Evolutionary conservation across 164 flowering plant species (phyloP).

Genomic region (Nelumbo lutea): DNA sequence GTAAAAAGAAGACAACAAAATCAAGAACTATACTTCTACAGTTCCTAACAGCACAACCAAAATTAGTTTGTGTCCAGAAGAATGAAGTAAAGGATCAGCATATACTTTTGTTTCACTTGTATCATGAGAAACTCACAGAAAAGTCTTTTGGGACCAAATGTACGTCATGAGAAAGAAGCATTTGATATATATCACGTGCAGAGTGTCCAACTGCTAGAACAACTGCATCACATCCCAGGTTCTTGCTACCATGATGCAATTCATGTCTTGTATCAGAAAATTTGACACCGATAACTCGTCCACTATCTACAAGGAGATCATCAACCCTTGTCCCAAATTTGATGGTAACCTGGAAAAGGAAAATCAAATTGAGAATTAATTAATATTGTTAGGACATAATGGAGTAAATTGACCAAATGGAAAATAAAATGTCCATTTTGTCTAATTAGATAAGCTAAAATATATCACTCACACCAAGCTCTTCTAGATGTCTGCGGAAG

Average conservation of each 20-base stretch:
- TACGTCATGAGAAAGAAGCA: constrained; percentile 76
- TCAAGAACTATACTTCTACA: not conserved
- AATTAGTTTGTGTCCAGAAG: not conserved
- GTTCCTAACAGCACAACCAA: not conserved
- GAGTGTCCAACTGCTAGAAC: constrained; percentile 97
- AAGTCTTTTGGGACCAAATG: constrained; percentile 80
- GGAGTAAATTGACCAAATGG: too few species aligned
- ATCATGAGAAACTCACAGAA: constrained; percentile 62
- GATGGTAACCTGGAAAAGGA: constrained; percentile 55
- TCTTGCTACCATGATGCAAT: constrained; percentile 27
- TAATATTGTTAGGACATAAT: too few species aligned
- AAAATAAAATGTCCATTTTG: not conserved
- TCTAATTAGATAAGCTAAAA: not conserved
- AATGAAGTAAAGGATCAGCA: not conserved
- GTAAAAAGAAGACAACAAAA: not conserved
- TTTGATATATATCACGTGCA: constrained; percentile 89
- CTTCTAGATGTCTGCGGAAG: constrained; percentile 68
- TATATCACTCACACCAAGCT: constrained; percentile 60
- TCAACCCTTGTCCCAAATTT: constrained; percentile 90
- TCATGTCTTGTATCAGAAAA: constrained; percentile 50
- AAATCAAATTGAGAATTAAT: constrained; percentile 10
- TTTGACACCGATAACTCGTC: constrained; percentile 59
- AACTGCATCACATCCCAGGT: constrained; percentile 67
- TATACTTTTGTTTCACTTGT: not conserved
- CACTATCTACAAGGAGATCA: constrained; percentile 65